phyloP scores from a whole-genome alignment of 257 asterid species.

The Nicotiana tabacum region DNA sequence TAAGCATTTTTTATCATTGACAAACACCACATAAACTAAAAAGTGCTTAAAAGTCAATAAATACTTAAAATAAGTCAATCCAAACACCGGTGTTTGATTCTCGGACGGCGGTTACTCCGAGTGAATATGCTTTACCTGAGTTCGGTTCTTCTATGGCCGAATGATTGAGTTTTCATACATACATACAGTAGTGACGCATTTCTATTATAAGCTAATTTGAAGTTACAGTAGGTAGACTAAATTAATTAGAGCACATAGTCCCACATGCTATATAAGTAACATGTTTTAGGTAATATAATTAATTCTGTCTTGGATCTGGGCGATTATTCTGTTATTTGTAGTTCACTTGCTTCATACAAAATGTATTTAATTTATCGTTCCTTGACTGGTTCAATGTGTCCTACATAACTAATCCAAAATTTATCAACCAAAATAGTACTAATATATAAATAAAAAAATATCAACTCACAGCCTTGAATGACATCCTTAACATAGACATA shows the following conservation, averaged over 20 bases:
- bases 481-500: too few relatives aligned
- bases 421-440: not conserved
- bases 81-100: too few relatives aligned
- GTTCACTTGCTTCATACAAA: not conserved
- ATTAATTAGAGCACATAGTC: not conserved
- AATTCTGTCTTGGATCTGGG: not conserved
- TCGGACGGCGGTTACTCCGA: too few relatives aligned
- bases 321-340: not conserved
- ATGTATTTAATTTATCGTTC: not conserved
- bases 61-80: too few relatives aligned
- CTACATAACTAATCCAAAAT: not conserved
- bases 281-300: not conserved
- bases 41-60: too few relatives aligned
- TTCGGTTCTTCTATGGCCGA: too few relatives aligned
- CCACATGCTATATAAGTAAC: not conserved
- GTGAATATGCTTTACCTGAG: too few relatives aligned
- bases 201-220: not conserved
- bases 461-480: too few relatives aligned
- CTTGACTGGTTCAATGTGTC: not conserved
- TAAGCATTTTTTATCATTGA: too few relatives aligned
- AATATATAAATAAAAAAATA: too few relatives aligned
- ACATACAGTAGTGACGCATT: not conserved
- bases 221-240: not conserved
- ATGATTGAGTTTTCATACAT: not conserved
- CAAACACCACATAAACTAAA: too few relatives aligned